phyloP scores from a whole-genome alignment of 2,329 filamentous ascomycete species.

The Penicillium sp. region DNA sequence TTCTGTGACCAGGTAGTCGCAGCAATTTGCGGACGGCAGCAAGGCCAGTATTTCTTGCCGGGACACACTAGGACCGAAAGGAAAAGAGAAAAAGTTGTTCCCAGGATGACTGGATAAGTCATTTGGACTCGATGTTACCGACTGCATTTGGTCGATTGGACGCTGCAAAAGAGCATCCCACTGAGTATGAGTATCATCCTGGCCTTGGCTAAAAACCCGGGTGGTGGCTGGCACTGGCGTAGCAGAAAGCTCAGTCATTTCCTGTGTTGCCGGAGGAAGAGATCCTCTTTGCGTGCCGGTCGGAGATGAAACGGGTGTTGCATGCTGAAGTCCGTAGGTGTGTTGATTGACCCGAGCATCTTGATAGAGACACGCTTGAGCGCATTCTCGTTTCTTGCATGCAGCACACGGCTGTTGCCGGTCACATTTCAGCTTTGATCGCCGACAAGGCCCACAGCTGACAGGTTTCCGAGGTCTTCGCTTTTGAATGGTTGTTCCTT shows the following conservation, averaged over 20 bases:
- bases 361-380: not conserved
- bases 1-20: slow-evolving; percentile 18
- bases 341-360: not conserved
- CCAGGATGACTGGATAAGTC: not conserved
- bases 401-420: slow-evolving; percentile 1
- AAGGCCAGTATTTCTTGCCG: slow-evolving; percentile 8
- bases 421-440: slow-evolving; percentile 1
- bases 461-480: not conserved
- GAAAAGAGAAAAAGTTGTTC: slow-evolving; percentile 10
- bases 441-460: not conserved
- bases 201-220: not conserved
- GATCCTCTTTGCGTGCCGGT: too few relatives aligned
- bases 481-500: not conserved
- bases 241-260: too few relatives aligned
- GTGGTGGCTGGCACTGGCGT: too few relatives aligned
- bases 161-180: slow-evolving; percentile 7
- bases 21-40: slow-evolving; percentile 11
- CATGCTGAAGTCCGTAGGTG: too few relatives aligned
- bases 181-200: slow-evolving; percentile 48
- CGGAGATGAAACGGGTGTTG: too few relatives aligned
- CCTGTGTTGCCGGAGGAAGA: too few relatives aligned
- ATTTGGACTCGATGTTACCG: not conserved
- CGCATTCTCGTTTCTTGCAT: slow-evolving; percentile 3
- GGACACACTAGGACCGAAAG: slow-evolving; percentile 8
- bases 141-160: slow-evolving; percentile 1